Conservation (phyloP, 257 asterid species). For the Solanum virginianum region DNA sequence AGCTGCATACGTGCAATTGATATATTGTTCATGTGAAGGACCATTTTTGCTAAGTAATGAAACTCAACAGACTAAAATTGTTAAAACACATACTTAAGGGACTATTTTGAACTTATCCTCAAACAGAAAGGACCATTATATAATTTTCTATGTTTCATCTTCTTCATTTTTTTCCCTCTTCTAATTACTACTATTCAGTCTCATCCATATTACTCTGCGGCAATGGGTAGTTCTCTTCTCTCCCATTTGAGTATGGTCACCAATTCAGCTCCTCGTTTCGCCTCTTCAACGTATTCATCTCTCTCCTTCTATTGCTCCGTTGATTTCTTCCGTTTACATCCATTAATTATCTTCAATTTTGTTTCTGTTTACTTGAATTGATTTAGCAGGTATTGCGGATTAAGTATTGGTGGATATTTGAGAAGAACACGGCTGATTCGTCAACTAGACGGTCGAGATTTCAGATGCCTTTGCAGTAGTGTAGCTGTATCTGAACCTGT, state of each 20-base stretch:
- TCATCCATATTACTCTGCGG: not conserved
- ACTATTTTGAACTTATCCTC: no score
- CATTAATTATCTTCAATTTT: not conserved
- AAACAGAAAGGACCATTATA: no score
- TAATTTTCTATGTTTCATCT: no score
- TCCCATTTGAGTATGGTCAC: constrained; percentile 49
- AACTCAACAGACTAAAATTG: no score
- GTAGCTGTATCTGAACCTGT: constrained; percentile 42
- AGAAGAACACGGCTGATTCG: constrained; percentile 16
- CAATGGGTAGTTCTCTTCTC: constrained; percentile 58
- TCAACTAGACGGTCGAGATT: constrained; percentile 9
- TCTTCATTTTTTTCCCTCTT: not conserved
- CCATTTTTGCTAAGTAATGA: no score
- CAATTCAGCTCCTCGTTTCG: constrained; percentile 37
- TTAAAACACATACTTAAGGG: no score
- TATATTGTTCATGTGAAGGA: no score
- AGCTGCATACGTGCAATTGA: no score
- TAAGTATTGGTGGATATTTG: not conserved
- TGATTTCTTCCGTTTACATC: not conserved
- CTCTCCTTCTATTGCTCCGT: not conserved
- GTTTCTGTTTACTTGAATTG: not conserved
- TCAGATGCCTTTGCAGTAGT: constrained; percentile 45
- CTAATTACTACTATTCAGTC: not conserved
- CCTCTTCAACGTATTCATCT: constrained; percentile 29
- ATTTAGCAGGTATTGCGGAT: constrained; percentile 26